Evolutionary conservation across 2,329 filamentous ascomycete genomes (phyloP), one percentile per base, ranked within the genome.

Genomic region (Cytospora schulzeri): DNA sequence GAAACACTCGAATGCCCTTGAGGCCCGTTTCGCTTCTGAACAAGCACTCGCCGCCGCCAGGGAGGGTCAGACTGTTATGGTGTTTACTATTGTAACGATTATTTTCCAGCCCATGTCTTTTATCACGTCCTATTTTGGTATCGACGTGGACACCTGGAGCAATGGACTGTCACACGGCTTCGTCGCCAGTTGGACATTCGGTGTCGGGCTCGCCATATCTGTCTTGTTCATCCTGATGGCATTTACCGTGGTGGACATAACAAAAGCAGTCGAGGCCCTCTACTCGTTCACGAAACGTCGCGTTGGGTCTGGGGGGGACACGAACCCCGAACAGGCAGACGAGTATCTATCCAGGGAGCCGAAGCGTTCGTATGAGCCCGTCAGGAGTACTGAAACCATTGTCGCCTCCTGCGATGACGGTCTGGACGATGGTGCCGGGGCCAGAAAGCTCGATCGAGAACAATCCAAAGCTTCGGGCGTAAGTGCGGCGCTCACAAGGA

Each of bases 1-100:
- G 69, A 89, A 89, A 72, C 86, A 90, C 64, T 86, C 86, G 68
- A 90, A 89, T 73, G 86, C 85, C 0, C 83, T 88, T 55, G 87
- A 90, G 71, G 87, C 87, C 1, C 82, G 86, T 3, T 88, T 84
- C 60, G 81, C 83, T 0, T 78, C 83, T 22, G 84, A 88, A 57
- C 86, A 88, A 72, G 87, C 87, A 0, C 81, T 84, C 3, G 83
- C 84, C 1, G 87, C 87, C 0, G 84, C 85, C 0, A 78, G 82
- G 9, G 76, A 80, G 56, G 78, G 78, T 9, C 78, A 79, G 70
- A 79, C 78, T 0, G 73, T 81, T 55, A 77, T 80, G 74, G 74
- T 78, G 0, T 80, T 81, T 66, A 80, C 79, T 8, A 79, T 80
- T 56, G 78, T 80, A 14, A 80, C 79, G 1, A 79, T 80, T 56